Conservation (phyloP, 2,329 filamentous ascomycete genomes). For the Diplodia intermedia region DNA sequence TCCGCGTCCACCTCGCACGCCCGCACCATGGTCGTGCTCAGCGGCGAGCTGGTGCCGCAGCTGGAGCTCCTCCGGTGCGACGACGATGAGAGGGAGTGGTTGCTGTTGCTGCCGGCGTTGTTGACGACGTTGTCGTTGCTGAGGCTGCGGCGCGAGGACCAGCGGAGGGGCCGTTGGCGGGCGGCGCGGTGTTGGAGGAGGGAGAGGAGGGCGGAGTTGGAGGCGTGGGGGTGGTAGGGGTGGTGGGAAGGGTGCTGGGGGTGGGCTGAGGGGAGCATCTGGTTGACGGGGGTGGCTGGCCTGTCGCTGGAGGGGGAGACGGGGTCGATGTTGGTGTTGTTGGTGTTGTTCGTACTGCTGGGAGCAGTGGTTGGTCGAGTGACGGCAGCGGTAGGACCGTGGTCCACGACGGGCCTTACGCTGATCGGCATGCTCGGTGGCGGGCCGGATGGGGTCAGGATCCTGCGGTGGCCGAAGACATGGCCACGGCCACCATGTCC, state of each 20-base stretch:
- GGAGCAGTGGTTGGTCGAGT: not conserved
- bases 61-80: not conserved
- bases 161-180: conserved; percentile 11
- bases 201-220: conserved; percentile 7
- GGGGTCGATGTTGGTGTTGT: not conserved
- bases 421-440: conserved; percentile 8
- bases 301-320: not conserved
- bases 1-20: conserved; percentile 27
- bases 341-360: not conserved
- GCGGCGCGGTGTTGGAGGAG: conserved; percentile 26
- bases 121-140: not conserved
- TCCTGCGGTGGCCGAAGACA: not conserved
- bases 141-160: not conserved
- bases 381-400: not conserved
- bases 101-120: not conserved
- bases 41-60: conserved; percentile 16
- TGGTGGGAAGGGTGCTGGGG: not conserved
- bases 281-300: not conserved
- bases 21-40: conserved; percentile 22
- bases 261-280: not conserved
- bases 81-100: too few species aligned
- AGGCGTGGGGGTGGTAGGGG: not conserved
- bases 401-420: conserved; percentile 5
- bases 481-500: not conserved
- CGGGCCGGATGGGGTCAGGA: conserved; percentile 3